phyloP scores from a whole-genome alignment of 495 filamentous ascomycete species.

The Collariella sp. region DNA sequence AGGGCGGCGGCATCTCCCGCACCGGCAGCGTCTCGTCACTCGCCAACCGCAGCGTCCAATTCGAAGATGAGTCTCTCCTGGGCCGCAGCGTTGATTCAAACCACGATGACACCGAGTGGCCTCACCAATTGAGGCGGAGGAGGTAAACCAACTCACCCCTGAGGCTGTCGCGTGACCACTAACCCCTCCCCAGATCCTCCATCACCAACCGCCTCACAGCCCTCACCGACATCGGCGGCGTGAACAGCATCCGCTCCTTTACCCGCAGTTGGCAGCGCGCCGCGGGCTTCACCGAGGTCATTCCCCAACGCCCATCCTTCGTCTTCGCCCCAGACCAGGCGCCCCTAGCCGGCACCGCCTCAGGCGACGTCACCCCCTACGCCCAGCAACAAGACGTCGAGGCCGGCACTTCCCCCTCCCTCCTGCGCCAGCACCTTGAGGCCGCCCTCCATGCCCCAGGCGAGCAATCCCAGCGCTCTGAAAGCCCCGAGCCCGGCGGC shows the following conservation, averaged over 20 bases:
- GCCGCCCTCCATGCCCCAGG: constrained; percentile 15
- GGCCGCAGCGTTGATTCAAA: constrained; percentile 25
- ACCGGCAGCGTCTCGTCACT: constrained; percentile 32
- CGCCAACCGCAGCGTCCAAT: constrained; percentile 27
- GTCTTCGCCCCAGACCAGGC: constrained; percentile 45
- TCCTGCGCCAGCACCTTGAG: constrained; percentile 35
- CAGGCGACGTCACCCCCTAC: constrained; percentile 28
- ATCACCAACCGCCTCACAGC: constrained; percentile 61
- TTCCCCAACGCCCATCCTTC: constrained; percentile 66
- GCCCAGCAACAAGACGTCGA: constrained; percentile 29
- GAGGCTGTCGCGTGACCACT: constrained; percentile 4
- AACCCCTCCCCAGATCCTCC: constrained; percentile 48
- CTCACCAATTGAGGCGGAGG: constrained; percentile 29
- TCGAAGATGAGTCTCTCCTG: constrained; percentile 35
- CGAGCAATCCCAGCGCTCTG: constrained; percentile 15
- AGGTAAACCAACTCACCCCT: constrained; percentile 17
- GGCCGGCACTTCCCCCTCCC: constrained; percentile 26
- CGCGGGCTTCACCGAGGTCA: constrained; percentile 77
- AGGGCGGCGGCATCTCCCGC: constrained; percentile 25
- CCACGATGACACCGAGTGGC: constrained; percentile 28
- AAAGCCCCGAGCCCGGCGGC: constrained; percentile 17
- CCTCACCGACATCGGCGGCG: constrained; percentile 73
- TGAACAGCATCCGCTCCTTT: constrained; percentile 92
- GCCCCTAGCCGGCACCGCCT: constrained; percentile 8
- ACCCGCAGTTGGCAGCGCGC: constrained; percentile 90